phyloP scores from a whole-genome alignment of 192 early-diverging fungal genomes.

The Coemansia interrupta region DNA sequence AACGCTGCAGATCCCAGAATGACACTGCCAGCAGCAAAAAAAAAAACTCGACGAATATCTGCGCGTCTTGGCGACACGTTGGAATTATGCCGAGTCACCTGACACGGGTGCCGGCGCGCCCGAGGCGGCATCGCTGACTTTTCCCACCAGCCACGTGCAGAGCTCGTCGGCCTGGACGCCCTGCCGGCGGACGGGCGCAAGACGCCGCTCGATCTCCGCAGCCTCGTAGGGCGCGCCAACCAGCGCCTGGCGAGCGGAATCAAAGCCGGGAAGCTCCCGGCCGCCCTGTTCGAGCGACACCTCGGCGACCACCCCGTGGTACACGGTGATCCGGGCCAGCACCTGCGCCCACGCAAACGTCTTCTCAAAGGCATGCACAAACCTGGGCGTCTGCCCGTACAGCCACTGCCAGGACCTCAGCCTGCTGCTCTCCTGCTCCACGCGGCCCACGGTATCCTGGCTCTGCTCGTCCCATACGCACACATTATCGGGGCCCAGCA shows the following conservation, averaged over 20 bases:
- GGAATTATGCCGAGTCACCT: constrained; percentile 12
- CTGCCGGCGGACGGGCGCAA: constrained; percentile 10
- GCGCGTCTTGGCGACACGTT: neutral
- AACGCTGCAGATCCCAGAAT: neutral
- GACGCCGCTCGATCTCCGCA: constrained; percentile 11
- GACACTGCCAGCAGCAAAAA: neutral
- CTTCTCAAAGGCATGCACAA: constrained; percentile 55
- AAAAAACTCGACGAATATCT: neutral
- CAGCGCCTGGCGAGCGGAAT: constrained; percentile 15
- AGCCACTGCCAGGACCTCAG: constrained; percentile 83
- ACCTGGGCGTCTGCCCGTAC: constrained; percentile 88
- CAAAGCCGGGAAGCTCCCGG: neutral
- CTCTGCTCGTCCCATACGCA: constrained; percentile 15
- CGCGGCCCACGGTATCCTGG: constrained; percentile 16
- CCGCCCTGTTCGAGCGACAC: neutral
- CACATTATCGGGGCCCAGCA: neutral
- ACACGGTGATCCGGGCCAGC: constrained; percentile 16
- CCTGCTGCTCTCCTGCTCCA: constrained; percentile 33
- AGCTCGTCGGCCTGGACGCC: constrained; percentile 24
- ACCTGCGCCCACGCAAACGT: constrained; percentile 33
- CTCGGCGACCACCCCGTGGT: constrained; percentile 29
- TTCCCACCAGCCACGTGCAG: constrained; percentile 29
- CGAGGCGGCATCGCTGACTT: constrained; percentile 1
- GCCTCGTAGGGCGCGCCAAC: constrained; percentile 26
- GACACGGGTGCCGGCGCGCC: neutral